Percentiles rank a stretch among this genome's conserved stretches.
Evolutionary conservation across 345 rosid species (phyloP).

Genomic region (Syzygium aromaticum): DNA sequence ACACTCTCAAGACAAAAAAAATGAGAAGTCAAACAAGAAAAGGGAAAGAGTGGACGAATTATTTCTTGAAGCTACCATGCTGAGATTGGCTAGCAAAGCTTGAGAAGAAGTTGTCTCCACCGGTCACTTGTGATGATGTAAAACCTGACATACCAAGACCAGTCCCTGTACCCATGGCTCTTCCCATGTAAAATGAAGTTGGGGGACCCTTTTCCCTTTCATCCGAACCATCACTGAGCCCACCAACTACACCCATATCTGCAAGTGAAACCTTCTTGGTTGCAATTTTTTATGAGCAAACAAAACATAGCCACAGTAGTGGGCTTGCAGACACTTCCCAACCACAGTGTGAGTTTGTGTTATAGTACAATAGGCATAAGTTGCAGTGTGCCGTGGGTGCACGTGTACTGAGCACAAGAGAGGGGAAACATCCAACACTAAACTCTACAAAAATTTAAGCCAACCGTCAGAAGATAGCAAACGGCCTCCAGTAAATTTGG

Average conservation of each 20-base stretch:
- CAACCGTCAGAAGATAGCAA: not conserved
- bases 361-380: not conserved
- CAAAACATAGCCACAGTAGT: not conserved
- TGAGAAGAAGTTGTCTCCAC: conserved; percentile 61
- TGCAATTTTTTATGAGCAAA: conserved; percentile 23
- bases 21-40: not conserved
- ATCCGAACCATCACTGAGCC: conserved; percentile 36
- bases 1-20: not conserved
- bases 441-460: conserved; percentile 40
- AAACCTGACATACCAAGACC: conserved; percentile 67
- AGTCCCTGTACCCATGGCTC: conserved; percentile 81
- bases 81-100: conserved; percentile 56
- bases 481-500: not conserved
- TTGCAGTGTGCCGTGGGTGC: not conserved
- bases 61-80: conserved; percentile 51
- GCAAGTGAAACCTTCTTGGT: conserved; percentile 90
- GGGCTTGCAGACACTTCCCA: not conserved
- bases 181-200: conserved; percentile 65
- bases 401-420: not conserved
- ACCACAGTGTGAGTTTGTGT: not conserved
- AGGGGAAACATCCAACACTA: conserved; percentile 7
- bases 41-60: conserved; percentile 3
- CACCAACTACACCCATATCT: conserved; percentile 79
- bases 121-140: conserved; percentile 22
- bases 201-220: conserved; percentile 61